Base-by-base conservation (phyloP, 176 grass and related monocot genomes). In the Carex cristatella region DNA sequence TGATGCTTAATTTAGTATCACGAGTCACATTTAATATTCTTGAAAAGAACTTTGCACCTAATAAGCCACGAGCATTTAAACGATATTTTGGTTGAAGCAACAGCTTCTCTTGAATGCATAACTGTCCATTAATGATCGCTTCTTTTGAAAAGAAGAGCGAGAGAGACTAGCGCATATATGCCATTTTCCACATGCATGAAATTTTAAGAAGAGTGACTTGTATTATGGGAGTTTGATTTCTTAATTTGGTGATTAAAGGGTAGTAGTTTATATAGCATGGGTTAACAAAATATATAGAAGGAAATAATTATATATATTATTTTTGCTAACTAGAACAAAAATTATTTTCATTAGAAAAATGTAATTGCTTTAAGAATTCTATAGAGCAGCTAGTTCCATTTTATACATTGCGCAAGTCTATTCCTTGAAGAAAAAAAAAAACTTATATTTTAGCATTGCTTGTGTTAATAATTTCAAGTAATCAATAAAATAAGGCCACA, bases 121-220 rank as follows among this genome's bases (percentile, higher is more conserved):
- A 79, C 74, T 82, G 61, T 82, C 60, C 48, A 40, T 51, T 82
- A 82, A 82, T 82, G 37, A 27, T 46, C 32, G 4, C 9, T 65
- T 1, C 30, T 65, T 46, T 13, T 42, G 9, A 82, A 82, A 76
- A 82, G 4, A 49, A 48, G 79, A 65, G 18, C 11, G 16, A 38
- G 18, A 19, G 16, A 38, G 38, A 81, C 55, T 81, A 19, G 15
- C 28, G 2, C 28, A 65, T 82, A 82, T 48, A 42, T 65, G 61
- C 18, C 61, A 65, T 48, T 82, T 65, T 61, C 69, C 28, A 58
- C 74, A 82, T 82, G 60, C 79, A 65, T 23, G 16, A 53, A 56
- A 3, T 55, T 56, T 33, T 57, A 57, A 78, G 19, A 78, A 18
- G 2, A 78, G 16, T 78, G n/a, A 19, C n/a, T 55, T 55, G 51